Evolutionary conservation across 768 basidiomycete species (phyloP), one percentile per base, ranked within the genome.

Genomic region (Floccularia luteovirens): DNA sequence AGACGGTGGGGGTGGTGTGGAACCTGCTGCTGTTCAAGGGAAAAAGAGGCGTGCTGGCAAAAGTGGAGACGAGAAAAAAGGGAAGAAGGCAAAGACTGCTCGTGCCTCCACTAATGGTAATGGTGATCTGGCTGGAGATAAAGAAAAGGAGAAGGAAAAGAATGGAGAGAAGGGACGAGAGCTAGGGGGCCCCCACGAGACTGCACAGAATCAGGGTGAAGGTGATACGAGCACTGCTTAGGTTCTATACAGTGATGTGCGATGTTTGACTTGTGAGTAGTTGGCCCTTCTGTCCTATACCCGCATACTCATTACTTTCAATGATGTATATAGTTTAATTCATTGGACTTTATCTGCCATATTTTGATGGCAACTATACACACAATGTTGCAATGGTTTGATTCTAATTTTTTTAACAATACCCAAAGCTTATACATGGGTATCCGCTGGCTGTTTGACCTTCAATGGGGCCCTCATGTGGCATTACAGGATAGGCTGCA

Each of bases 371-470:
- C 11, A 8, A 8, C 33, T 10, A 10, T 19, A 8, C 8, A 10
- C 17, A 34, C 33, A 8, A 12, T 35, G 31, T 43, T 4, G 17
- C 38, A 41, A 38, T 39, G 21, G 17, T 25, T 42, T 35, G 22
- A 24, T 14, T 42, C 35, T 33, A 23, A 28, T 20, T 31, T 25
- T 24, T 10, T 31, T 20, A 3, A 24, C 6, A 14, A 12, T 21
- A 30, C 12, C 22, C 32, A 44, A 5, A 16, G 27, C n/a, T 32
- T 24, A 16, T 16, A 36, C 43, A 27, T 36, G 53, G 55, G 51
- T 55, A 45, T 56, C 57, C 58, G 53, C 45, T 56, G 59, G 57
- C 54, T 57, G 56, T 60, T 63, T 63, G 58, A 61, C 61, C 61
- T 61, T 56, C 51, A 63, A 63, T 56, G 48, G 48, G 58, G 61